phyloP scores from a whole-genome alignment of 176 grass and related monocot species.

The Elymus sibiricus region DNA sequence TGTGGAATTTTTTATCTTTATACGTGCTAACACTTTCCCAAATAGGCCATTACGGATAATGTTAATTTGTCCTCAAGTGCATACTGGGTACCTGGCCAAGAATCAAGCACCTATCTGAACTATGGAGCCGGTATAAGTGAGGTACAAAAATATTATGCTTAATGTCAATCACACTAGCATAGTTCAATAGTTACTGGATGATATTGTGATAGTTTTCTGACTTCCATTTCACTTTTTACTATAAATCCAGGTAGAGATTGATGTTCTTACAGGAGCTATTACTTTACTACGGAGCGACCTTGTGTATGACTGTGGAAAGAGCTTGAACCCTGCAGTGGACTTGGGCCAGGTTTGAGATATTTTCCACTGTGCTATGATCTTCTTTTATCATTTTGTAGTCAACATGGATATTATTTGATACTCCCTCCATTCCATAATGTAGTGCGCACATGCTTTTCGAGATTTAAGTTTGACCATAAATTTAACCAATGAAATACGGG shows the following conservation, averaged over 20 bases:
- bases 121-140: constrained; percentile 71
- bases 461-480: no score
- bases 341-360: constrained; percentile 59
- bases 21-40: background rate
- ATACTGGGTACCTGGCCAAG: constrained; percentile 50
- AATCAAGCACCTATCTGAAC: constrained; percentile 46
- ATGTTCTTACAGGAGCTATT: constrained; percentile 61
- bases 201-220: background rate
- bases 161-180: background rate
- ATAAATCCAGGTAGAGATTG: constrained; percentile 39
- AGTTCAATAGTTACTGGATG: background rate
- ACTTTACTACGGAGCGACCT: constrained; percentile 51
- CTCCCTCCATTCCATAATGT: no score
- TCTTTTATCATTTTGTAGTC: background rate
- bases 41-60: constrained; percentile 41
- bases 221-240: background rate
- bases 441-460: no score
- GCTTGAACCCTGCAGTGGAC: constrained; percentile 75
- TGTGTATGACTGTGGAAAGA: constrained; percentile 74
- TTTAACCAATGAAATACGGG: no score
- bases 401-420: background rate
- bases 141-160: background rate
- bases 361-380: background rate
- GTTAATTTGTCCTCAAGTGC: constrained; percentile 63
- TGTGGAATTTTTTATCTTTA: background rate